Percentiles rank a stretch among this genome's conserved stretches.
These are phyloP conservation scores for Alnus rubra DNA, from an alignment of 306 rosid genomes.

Conservation along the genomic window DNA sequence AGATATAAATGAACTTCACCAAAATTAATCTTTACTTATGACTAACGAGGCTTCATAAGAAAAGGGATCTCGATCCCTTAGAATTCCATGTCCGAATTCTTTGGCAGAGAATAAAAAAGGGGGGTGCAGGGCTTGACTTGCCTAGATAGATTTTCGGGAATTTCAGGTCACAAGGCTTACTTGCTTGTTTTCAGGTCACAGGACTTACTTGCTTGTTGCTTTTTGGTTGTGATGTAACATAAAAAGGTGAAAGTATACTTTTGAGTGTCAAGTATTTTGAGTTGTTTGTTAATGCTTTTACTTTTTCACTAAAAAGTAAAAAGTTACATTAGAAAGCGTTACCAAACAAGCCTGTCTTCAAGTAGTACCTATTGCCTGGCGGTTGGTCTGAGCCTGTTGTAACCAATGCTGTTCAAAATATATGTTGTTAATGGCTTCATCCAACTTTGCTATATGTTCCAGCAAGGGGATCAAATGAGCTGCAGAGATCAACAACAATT, in stretches of 20 bases:
- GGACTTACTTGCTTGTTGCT: no score
- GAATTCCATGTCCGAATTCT: not conserved
- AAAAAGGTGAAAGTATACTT: no score
- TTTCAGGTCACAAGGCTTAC: no score
- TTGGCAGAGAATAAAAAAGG: no score
- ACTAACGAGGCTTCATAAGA: not conserved
- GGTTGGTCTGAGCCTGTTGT: constrained; percentile 91
- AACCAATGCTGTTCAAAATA: constrained; percentile 97
- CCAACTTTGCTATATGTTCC: constrained; percentile 83
- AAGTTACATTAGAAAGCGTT: no score
- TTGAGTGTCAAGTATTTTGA: no score
- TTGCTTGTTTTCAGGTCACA: no score
- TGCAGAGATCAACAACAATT: constrained; percentile 40
- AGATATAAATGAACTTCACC: not conserved
- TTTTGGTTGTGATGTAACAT: no score
- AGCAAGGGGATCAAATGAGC: constrained; percentile 88
- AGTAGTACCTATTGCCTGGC: constrained; percentile 80
- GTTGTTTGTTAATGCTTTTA: no score
- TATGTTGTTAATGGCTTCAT: constrained; percentile 89
- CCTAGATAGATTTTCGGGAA: no score
- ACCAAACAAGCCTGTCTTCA: constrained; percentile 2
- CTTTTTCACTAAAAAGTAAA: no score
- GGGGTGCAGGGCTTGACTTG: no score
- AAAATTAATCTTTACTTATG: not conserved
- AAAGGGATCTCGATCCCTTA: not conserved